These are phyloP conservation scores for Collariella sp. DNA, from an alignment of 495 filamentous ascomycete species.

Conservation along the genomic window DNA sequence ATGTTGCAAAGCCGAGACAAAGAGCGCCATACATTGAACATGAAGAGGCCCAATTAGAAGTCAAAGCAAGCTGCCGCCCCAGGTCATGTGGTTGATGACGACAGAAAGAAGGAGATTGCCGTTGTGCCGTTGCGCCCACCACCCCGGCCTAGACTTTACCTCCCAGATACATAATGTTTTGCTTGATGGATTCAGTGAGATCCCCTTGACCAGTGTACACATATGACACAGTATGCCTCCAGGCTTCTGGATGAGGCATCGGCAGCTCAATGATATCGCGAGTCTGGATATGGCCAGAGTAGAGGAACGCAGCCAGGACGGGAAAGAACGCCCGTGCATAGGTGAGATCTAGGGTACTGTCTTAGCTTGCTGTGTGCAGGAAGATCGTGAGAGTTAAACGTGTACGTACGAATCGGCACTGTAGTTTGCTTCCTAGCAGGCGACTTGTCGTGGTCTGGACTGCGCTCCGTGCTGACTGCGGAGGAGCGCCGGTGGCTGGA, in stretches of 20 bases:
- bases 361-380: slow-evolving; percentile 1
- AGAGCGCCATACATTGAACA: slow-evolving; percentile 7
- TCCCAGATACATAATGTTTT: slow-evolving; percentile 47
- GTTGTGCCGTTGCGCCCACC: not conserved
- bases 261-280: slow-evolving; percentile 49
- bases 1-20: not conserved
- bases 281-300: slow-evolving; percentile 40
- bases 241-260: slow-evolving; percentile 45
- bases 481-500: slow-evolving; percentile 9
- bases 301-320: slow-evolving; percentile 43
- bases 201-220: slow-evolving; percentile 44
- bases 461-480: not conserved
- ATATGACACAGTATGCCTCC: slow-evolving; percentile 42
- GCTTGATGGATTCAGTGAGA: slow-evolving; percentile 36
- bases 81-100: slow-evolving; percentile 13
- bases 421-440: slow-evolving; percentile 27
- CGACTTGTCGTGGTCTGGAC: slow-evolving; percentile 11
- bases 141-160: slow-evolving; percentile 33
- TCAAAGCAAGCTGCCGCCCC: slow-evolving; percentile 4
- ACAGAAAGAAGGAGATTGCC: slow-evolving; percentile 2
- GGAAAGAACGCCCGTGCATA: slow-evolving; percentile 45
- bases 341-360: slow-evolving; percentile 32
- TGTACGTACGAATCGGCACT: slow-evolving; percentile 42
- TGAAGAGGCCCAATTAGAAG: not conserved
- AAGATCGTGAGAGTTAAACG: not conserved